Percentiles rank a stretch among this genome's conserved stretches.
Evolutionary conservation across 2,329 filamentous ascomycete species (phyloP).

Genomic region (Alternaria arborescens): DNA sequence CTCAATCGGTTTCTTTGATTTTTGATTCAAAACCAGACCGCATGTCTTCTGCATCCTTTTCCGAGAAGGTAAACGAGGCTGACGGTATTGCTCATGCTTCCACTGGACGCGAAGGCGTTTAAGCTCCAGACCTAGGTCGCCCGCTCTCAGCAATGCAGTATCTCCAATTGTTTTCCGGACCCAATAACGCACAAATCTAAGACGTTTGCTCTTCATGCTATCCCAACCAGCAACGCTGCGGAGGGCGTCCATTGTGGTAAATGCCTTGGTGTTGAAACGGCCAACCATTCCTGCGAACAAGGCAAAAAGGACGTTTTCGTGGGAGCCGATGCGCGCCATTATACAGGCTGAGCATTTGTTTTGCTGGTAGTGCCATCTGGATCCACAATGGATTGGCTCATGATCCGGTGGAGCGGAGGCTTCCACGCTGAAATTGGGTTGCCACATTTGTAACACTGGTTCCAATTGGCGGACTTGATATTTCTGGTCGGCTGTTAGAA

Average conservation of each 20-base stretch:
- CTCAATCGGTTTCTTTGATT: not conserved
- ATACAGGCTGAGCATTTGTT: constrained; percentile 43
- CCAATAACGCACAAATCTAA: constrained; percentile 40
- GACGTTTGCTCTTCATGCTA: constrained; percentile 27
- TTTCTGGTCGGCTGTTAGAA: constrained; percentile 29
- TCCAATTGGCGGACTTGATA: constrained; percentile 36
- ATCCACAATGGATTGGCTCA: constrained; percentile 22
- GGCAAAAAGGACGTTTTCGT: constrained; percentile 32
- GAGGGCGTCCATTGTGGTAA: constrained; percentile 1
- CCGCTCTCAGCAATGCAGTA: constrained; percentile 22
- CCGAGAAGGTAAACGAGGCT: not conserved
- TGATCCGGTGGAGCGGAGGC: constrained; percentile 26
- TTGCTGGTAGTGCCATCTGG: constrained; percentile 33
- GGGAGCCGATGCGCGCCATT: constrained; percentile 39
- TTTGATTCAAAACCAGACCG: not conserved
- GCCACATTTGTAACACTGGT: constrained; percentile 40
- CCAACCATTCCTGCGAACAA: constrained; percentile 40
- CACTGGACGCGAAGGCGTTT: constrained; percentile 20
- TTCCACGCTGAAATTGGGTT: constrained; percentile 22
- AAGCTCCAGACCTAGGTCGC: constrained; percentile 33
- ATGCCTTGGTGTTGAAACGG: constrained; percentile 14
- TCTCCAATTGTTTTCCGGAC: constrained; percentile 24
- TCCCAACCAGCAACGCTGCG: constrained; percentile 15
- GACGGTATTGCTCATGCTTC: constrained; percentile 9
- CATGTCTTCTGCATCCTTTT: not conserved